Conservation (phyloP, 495 filamentous ascomycete species). For the Collariella sp. region DNA sequence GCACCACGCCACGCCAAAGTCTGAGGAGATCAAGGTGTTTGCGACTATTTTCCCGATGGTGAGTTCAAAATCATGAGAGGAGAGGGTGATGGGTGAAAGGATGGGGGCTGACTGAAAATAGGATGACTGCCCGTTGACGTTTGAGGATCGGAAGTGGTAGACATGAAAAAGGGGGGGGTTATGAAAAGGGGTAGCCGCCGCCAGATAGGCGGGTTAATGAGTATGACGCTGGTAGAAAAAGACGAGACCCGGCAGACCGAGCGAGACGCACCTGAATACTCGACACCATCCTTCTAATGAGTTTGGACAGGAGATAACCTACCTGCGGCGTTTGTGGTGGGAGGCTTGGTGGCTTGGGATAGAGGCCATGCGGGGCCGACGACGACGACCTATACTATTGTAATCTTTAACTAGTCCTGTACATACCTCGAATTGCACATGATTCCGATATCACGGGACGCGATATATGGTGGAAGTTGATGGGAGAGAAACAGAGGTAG, state of each 20-base stretch:
- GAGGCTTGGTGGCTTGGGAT: background rate
- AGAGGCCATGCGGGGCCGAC: conserved; percentile 1
- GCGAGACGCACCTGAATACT: background rate
- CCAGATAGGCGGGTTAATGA: background rate
- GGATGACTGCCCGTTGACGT: conserved; percentile 62
- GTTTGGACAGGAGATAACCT: background rate
- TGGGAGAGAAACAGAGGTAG: background rate
- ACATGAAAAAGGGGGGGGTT: background rate
- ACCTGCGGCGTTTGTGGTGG: background rate
- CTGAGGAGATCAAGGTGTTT: conserved; percentile 96
- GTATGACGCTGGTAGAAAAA: background rate
- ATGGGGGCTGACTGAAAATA: conserved; percentile 18
- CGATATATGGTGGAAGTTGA: background rate
- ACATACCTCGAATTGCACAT: conserved; percentile 9
- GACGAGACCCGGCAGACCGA: background rate
- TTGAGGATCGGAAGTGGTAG: conserved; percentile 41
- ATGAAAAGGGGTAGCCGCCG: background rate
- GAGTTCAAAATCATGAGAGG: conserved; percentile 24
- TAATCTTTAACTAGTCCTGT: conserved; percentile 22
- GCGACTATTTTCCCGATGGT: conserved; percentile 97
- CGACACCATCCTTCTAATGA: too few relatives aligned
- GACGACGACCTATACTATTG: conserved; percentile 9
- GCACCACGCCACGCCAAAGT: conserved; percentile 68
- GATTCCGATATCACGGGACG: background rate
- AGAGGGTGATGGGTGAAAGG: background rate